These are phyloP conservation scores for Trifolium repens DNA, from an alignment of 306 rosid species.

Conservation along the genomic window DNA sequence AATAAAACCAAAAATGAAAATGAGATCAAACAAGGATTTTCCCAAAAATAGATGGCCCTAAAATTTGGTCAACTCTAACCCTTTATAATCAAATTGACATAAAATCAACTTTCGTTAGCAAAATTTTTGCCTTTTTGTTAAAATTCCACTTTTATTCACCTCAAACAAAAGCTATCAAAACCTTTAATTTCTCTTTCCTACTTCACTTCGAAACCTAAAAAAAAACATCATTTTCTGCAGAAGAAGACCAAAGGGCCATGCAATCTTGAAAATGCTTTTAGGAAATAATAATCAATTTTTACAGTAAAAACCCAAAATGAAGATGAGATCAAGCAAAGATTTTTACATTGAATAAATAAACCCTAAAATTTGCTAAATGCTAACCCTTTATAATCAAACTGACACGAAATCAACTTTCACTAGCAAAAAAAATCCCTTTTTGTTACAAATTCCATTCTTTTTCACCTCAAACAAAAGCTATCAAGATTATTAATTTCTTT, in stretches of 20 bases:
- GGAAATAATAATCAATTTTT: background rate
- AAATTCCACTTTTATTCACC: background rate
- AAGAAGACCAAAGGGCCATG: slow-evolving; percentile 36
- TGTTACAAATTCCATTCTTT: background rate
- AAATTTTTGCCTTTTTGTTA: background rate
- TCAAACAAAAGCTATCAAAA: slow-evolving; percentile 22
- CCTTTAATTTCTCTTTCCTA: slow-evolving; percentile 20
- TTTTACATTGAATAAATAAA: slow-evolving; percentile 8
- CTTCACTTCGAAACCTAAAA: slow-evolving; percentile 35
- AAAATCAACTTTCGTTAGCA: slow-evolving; percentile 12
- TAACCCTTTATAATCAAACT: background rate
- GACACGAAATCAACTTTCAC: slow-evolving; percentile 20
- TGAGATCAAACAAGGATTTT: slow-evolving; percentile 34
- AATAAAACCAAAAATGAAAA: slow-evolving; percentile 27
- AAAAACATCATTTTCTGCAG: slow-evolving; percentile 26
- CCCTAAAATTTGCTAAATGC: background rate
- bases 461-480: slow-evolving; percentile 19
- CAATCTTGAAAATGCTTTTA: slow-evolving; percentile 26
- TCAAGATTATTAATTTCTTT: background rate
- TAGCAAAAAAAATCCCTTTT: background rate
- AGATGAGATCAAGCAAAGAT: slow-evolving; percentile 36
- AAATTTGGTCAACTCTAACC: background rate
- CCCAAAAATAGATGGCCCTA: background rate
- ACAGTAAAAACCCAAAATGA: background rate
- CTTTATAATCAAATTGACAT: background rate